Evolutionary conservation across 768 basidiomycete genomes (phyloP).

Genomic region (Nidularia pulvinata): DNA sequence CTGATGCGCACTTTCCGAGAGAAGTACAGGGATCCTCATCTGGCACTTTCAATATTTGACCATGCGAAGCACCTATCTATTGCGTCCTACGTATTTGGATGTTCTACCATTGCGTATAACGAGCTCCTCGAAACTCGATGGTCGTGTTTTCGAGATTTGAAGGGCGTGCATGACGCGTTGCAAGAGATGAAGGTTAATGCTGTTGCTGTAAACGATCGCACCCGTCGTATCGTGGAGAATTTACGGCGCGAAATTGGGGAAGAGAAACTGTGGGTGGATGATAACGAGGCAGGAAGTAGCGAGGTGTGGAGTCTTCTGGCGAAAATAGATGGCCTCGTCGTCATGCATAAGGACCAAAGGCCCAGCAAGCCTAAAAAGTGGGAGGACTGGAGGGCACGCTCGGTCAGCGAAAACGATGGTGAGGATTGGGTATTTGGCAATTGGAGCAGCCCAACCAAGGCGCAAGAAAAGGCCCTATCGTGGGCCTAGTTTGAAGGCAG

Average conservation of each 20-base stretch:
- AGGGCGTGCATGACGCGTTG: conserved; percentile 69
- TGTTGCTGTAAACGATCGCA: conserved; percentile 61
- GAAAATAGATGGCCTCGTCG: conserved; percentile 5
- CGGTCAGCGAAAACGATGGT: conserved; percentile 19
- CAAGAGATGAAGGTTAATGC: conserved; percentile 86
- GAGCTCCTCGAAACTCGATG: conserved; percentile 88
- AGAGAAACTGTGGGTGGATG: conserved; percentile 51
- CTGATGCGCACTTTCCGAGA: conserved; percentile 82
- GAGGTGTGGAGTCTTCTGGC: conserved; percentile 44
- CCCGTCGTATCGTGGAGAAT: conserved; percentile 58
- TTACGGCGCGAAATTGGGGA: conserved; percentile 65
- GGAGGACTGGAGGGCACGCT: conserved; percentile 50
- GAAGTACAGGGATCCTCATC: conserved; percentile 75
- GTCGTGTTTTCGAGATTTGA: conserved; percentile 80
- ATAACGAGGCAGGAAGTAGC: conserved; percentile 39
- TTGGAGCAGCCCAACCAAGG: conserved; percentile 28
- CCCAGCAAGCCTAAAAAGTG: conserved; percentile 9
- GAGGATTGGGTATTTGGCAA: conserved; percentile 51
- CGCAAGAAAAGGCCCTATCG: neutral
- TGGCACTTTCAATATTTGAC: conserved; percentile 82
- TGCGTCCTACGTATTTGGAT: conserved; percentile 86
- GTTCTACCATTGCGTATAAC: conserved; percentile 86
- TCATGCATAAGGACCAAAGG: neutral
- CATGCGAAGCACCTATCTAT: conserved; percentile 76
- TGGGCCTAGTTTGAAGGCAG: neutral